These are phyloP conservation scores for Plasmopara viticola DNA, from an alignment of 352 stramenopile genomes.

Conservation along the genomic window DNA sequence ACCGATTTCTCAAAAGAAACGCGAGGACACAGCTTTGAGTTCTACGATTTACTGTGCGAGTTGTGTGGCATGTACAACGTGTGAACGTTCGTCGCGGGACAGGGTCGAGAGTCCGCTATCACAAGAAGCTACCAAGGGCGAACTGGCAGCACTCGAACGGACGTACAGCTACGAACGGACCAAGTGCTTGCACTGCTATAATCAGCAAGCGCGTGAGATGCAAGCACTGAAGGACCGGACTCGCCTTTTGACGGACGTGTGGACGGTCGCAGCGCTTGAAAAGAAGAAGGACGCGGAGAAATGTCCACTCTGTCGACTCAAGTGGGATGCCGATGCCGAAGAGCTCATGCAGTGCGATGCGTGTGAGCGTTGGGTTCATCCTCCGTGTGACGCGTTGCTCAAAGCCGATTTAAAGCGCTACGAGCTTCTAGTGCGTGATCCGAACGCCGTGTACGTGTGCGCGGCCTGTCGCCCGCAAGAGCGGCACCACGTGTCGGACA, in stretches of 20 bases:
- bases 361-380: conserved; percentile 81
- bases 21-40: conserved; percentile 6
- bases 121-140: conserved; percentile 19
- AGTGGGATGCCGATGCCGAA: conserved; percentile 66
- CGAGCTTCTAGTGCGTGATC: conserved; percentile 53
- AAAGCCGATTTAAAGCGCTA: conserved; percentile 55
- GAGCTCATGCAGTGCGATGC: conserved; percentile 85
- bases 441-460: conserved; percentile 71
- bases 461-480: conserved; percentile 55
- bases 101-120: conserved; percentile 8
- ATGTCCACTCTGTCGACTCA: conserved; percentile 67
- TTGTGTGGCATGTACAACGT: conserved; percentile 62
- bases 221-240: conserved; percentile 42
- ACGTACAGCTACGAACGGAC: conserved; percentile 60
- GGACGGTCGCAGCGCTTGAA: conserved; percentile 40
- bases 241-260: conserved; percentile 52
- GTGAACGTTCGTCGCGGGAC: conserved; percentile 17
- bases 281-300: conserved; percentile 61
- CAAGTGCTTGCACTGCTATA: conserved; percentile 56
- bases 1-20: conserved; percentile 8
- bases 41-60: conserved; percentile 51
- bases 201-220: conserved; percentile 43
- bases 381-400: conserved; percentile 61
- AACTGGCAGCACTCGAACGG: conserved; percentile 24
- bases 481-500: conserved; percentile 37